Conservation (phyloP, 805 yeast species). For the Kodamaea restingae region DNA sequence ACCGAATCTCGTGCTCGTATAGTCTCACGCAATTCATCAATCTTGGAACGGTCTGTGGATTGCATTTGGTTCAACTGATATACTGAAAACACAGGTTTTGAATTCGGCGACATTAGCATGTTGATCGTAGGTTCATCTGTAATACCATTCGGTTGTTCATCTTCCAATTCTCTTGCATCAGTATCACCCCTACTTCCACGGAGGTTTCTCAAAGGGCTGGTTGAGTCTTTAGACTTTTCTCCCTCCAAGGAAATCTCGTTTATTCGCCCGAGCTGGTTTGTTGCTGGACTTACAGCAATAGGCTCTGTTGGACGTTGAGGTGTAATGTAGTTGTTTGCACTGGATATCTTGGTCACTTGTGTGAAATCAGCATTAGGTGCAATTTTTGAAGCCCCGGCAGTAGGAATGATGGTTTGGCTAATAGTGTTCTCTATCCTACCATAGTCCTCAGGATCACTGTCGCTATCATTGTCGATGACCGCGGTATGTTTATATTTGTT, state of each 20-base stretch:
- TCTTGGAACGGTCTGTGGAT: slow-evolving; percentile 14
- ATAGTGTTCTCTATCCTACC: slow-evolving; percentile 18
- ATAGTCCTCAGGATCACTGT: slow-evolving; percentile 24
- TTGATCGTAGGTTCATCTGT: slow-evolving; percentile 30
- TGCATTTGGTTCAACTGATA: slow-evolving; percentile 25
- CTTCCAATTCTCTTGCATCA: slow-evolving; percentile 2
- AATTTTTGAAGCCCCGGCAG: slow-evolving; percentile 3
- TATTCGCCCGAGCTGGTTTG: slow-evolving; percentile 23
- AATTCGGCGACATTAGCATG: slow-evolving; percentile 28
- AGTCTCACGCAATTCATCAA: slow-evolving; percentile 8
- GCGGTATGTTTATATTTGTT: slow-evolving; percentile 6
- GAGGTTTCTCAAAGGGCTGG: slow-evolving; percentile 24
- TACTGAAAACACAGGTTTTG: slow-evolving; percentile 30
- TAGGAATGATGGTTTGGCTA: slow-evolving; percentile 19
- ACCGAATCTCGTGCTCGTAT: slow-evolving; percentile 7
- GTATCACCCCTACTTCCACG: slow-evolving; percentile 1
- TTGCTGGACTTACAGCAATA: slow-evolving; percentile 25
- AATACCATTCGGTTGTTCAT: slow-evolving; percentile 11
- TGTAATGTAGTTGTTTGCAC: slow-evolving; percentile 19
- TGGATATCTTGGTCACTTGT: slow-evolving; percentile 13
- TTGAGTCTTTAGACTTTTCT: slow-evolving; percentile 16
- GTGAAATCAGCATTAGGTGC: slow-evolving; percentile 12
- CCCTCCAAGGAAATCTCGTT: slow-evolving; percentile 15
- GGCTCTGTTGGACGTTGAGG: slow-evolving; percentile 31
- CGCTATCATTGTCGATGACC: slow-evolving; percentile 22